Evolutionary conservation across 169 alveolate species (phyloP), one percentile per base, ranked within the genome.

Genomic region (Plasmodium coatneyi): DNA sequence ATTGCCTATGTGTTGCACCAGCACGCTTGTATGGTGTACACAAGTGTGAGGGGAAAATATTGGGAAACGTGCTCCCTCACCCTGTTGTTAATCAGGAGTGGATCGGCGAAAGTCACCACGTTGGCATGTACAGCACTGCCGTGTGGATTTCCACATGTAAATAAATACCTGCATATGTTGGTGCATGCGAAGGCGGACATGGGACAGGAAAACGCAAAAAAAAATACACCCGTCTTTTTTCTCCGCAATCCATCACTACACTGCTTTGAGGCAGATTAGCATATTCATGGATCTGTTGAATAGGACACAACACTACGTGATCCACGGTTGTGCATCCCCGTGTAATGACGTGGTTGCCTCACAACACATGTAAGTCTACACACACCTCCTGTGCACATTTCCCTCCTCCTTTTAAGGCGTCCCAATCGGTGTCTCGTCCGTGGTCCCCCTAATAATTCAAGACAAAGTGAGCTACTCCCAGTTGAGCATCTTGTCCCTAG

Each of bases 401-500:
- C 49, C 81, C 41, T 16, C 46, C 49, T 14, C 54, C 34, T 74
- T 95, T 32, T 95, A 95, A 93, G 98, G 99, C 60, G 96, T 97
- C 7, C 99, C 98, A 9, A 92, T 97, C 92, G 99, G 99, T 1
- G 82, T 97, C 46, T 92, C 96, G 46, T 90, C 95, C 25, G 96
- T 97, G 34, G 91, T 97, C 9, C 99, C 99, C 0, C 80, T 97
- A 56, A 84, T 97, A 22, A 83, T 97, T 34, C 95, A 97, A 72
- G 97, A 97, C 60, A 95, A 93, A 84, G 96, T 95, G n/a, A 86
- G 97, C 84, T 96, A 97, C 92, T 87, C 97, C 46, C 97, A 96
- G 90, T 92, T 96, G 76, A 97, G 96, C 22, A 82, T 96, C 19
- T 79, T 96, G 22, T 95, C 98, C 14, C 82, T 92, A 84, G 95